These are phyloP conservation scores for Baudoinia panamericana DNA, from an alignment of 495 filamentous ascomycete genomes.

Conservation along the genomic window DNA sequence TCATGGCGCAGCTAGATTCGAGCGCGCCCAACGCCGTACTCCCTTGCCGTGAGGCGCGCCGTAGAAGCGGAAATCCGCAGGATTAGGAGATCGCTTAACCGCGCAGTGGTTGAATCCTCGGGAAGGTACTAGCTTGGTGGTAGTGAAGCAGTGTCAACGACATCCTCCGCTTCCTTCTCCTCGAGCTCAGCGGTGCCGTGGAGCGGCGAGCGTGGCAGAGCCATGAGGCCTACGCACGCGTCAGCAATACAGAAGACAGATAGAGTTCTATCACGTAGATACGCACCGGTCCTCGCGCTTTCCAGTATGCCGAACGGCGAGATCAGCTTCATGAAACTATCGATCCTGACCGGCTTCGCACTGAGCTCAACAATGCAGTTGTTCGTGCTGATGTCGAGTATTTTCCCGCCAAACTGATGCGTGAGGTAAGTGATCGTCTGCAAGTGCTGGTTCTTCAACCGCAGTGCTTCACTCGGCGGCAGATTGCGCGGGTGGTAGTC, in stretches of 20 bases:
- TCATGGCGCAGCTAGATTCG: neutral
- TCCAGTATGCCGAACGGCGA: slow-evolving; percentile 94
- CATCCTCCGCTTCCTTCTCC: slow-evolving; percentile 74
- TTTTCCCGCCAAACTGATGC: slow-evolving; percentile 95
- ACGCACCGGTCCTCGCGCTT: slow-evolving; percentile 63
- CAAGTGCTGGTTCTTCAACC: slow-evolving; percentile 94
- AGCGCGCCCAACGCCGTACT: neutral
- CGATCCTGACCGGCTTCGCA: slow-evolving; percentile 85
- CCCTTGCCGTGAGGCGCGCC: neutral
- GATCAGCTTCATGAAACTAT: slow-evolving; percentile 94
- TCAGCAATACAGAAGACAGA: neutral
- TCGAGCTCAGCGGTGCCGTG: slow-evolving; percentile 55
- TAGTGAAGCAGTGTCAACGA: slow-evolving; percentile 84
- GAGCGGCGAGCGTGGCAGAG: slow-evolving; percentile 82
- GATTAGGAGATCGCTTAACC: neutral
- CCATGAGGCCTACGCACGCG: slow-evolving; percentile 60
- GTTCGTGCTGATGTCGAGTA: slow-evolving; percentile 92
- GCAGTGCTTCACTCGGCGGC: slow-evolving; percentile 70
- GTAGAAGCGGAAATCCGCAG: neutral
- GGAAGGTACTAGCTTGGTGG: slow-evolving; percentile 62
- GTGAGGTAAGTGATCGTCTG: slow-evolving; percentile 87
- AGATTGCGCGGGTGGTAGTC: slow-evolving; percentile 83
- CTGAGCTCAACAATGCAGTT: slow-evolving; percentile 96
- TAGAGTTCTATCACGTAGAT: neutral
- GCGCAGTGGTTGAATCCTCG: neutral